phyloP scores from a whole-genome alignment of 176 grass and related monocot genomes.

The Lolium perenne region DNA sequence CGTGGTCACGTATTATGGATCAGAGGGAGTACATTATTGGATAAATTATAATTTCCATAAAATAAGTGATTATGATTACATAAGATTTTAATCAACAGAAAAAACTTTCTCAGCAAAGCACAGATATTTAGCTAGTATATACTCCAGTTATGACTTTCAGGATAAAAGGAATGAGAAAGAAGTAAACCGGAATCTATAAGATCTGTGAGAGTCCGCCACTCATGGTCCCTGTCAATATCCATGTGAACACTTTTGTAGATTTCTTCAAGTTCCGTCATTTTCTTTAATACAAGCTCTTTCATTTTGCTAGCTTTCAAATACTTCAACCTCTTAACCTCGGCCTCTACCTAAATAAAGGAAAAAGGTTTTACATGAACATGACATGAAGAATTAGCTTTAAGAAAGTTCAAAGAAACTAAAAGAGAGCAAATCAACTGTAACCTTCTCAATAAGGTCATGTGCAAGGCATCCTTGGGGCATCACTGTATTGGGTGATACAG shows the following conservation, averaged over 20 bases:
- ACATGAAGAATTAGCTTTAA: constrained; percentile 30
- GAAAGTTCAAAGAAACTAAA: constrained; percentile 16
- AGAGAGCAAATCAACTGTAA: constrained; percentile 31
- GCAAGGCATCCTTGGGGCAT: constrained; percentile 66
- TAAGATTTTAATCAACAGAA: too few relatives aligned
- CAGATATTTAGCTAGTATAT: too few relatives aligned
- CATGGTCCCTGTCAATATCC: constrained; percentile 61
- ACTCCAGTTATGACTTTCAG: constrained; percentile 25
- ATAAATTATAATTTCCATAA: too few relatives aligned
- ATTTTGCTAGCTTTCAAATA: constrained; percentile 82
- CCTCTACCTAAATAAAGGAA: constrained; percentile 56
- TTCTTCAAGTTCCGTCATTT: constrained; percentile 81
- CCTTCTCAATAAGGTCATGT: constrained; percentile 74
- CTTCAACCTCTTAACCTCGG: constrained; percentile 74
- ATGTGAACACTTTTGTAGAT: constrained; percentile 79
- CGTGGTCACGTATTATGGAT: too few relatives aligned
- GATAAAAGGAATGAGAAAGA: constrained; percentile 43
- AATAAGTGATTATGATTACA: too few relatives aligned
- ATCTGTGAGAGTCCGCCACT: constrained; percentile 53
- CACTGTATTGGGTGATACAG: constrained; percentile 55
- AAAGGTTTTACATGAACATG: constrained; percentile 32
- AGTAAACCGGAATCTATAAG: constrained; percentile 77
- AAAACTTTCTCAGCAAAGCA: too few relatives aligned
- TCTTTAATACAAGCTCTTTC: constrained; percentile 92
- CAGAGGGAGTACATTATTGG: too few relatives aligned